Conservation (phyloP, 768 basidiomycete genomes). For the Vararia minispora region DNA sequence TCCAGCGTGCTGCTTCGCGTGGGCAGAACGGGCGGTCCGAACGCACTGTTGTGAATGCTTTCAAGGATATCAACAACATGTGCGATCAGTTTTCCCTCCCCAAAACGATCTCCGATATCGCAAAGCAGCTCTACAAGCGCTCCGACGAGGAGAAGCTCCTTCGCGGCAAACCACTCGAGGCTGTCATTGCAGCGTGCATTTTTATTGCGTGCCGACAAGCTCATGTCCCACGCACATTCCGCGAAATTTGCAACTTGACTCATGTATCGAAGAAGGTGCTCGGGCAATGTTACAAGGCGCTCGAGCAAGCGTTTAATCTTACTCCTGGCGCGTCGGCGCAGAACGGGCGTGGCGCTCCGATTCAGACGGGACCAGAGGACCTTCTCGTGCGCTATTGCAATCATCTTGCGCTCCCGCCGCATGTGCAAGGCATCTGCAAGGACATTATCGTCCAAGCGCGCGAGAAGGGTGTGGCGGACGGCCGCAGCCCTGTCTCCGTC, state of each 20-base stretch:
- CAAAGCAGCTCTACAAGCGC: slow-evolving; percentile 95
- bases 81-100: slow-evolving; percentile 94
- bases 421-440: slow-evolving; percentile 71
- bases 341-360: slow-evolving; percentile 22
- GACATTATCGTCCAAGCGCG: slow-evolving; percentile 77
- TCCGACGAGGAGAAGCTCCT: slow-evolving; percentile 92
- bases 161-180: slow-evolving; percentile 83
- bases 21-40: slow-evolving; percentile 71
- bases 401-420: slow-evolving; percentile 75
- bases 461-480: slow-evolving; percentile 82
- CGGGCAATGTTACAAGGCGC: slow-evolving; percentile 85
- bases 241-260: slow-evolving; percentile 89
- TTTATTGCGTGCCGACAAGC: slow-evolving; percentile 96
- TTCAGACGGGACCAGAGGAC: slow-evolving; percentile 67
- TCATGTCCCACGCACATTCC: slow-evolving; percentile 91
- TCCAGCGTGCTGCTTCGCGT: slow-evolving; percentile 86
- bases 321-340: slow-evolving; percentile 65
- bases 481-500: slow-evolving; percentile 93
- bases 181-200: slow-evolving; percentile 94
- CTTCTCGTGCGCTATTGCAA: slow-evolving; percentile 91
- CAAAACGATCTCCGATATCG: slow-evolving; percentile 89
- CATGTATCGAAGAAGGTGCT: slow-evolving; percentile 92
- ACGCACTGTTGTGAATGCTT: slow-evolving; percentile 78
- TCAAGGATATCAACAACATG: slow-evolving; percentile 86
- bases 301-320: slow-evolving; percentile 83